phyloP scores from a whole-genome alignment of 805 yeast species.

The Ogataea degrootiae region DNA sequence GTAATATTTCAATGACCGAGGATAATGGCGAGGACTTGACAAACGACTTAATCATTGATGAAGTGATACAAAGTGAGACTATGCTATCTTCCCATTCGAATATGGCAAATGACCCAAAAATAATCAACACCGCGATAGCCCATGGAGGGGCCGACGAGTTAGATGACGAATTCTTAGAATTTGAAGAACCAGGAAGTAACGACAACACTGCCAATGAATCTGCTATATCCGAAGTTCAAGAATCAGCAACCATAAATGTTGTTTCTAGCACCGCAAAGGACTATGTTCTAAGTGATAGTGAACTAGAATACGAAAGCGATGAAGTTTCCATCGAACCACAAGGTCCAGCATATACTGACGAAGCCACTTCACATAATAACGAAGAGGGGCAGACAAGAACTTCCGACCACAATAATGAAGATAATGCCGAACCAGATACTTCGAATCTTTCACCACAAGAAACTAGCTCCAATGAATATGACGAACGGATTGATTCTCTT shows the following conservation, averaged over 20 bases:
- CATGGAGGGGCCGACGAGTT: background rate
- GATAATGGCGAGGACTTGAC: constrained; percentile 2
- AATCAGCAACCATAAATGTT: too few species aligned
- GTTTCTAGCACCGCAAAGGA: background rate
- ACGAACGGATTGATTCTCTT: background rate
- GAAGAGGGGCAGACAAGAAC: background rate
- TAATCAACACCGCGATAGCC: too few species aligned
- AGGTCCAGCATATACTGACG: background rate
- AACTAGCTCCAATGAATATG: too few species aligned
- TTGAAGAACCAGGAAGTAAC: background rate
- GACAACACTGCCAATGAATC: too few species aligned
- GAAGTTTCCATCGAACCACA: constrained; percentile 16
- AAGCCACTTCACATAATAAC: too few species aligned
- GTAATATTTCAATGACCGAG: constrained; percentile 7
- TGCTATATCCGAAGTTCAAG: too few species aligned
- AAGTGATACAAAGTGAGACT: background rate
- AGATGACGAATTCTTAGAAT: background rate
- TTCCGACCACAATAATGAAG: background rate
- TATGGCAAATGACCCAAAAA: too few species aligned
- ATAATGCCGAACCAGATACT: background rate
- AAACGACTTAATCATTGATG: background rate
- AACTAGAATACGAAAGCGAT: constrained; percentile 29
- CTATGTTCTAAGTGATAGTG: constrained; percentile 18
- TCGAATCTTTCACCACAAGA: too few species aligned
- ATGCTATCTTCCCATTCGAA: background rate